These are phyloP conservation scores for Silene uniflora DNA, from an alignment of 148 eudicot genomes.

Conservation along the genomic window DNA sequence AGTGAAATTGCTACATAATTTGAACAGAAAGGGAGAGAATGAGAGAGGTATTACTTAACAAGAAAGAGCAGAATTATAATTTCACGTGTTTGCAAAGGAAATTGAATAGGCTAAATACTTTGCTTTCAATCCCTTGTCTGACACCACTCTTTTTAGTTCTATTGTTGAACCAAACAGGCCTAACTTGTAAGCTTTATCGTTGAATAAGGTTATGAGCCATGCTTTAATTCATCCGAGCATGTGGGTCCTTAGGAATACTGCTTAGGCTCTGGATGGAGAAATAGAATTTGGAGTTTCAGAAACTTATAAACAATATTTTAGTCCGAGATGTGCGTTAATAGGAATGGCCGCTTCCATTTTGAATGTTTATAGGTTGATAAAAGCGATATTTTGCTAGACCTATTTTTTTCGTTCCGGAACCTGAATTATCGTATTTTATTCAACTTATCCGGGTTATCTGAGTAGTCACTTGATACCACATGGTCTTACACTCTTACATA, in stretches of 20 bases:
- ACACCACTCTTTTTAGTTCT: no score
- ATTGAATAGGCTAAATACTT: not conserved
- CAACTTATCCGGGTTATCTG: not conserved
- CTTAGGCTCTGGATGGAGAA: not conserved
- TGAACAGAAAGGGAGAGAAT: not conserved
- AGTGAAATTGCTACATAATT: not conserved
- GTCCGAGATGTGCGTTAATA: not conserved
- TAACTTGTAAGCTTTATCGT: not conserved
- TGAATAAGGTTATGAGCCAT: not conserved
- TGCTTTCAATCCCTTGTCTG: no score
- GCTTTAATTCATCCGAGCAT: not conserved
- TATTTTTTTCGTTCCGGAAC: not conserved
- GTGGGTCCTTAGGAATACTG: not conserved
- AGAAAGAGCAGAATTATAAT: not conserved
- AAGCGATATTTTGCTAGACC: not conserved
- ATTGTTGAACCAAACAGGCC: not conserved
- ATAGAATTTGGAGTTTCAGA: not conserved
- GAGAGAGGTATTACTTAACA: not conserved
- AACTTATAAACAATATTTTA: not conserved
- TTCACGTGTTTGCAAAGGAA: not conserved
- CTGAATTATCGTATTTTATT: not conserved
- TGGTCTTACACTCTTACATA: not conserved
- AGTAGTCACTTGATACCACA: not conserved
- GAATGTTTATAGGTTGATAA: not conserved
- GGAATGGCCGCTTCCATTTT: not conserved